Percentiles rank a stretch among this genome's conserved stretches.
Conservation (phyloP, 202 grass and related monocot species). For the Digitaria exilis region DNA sequence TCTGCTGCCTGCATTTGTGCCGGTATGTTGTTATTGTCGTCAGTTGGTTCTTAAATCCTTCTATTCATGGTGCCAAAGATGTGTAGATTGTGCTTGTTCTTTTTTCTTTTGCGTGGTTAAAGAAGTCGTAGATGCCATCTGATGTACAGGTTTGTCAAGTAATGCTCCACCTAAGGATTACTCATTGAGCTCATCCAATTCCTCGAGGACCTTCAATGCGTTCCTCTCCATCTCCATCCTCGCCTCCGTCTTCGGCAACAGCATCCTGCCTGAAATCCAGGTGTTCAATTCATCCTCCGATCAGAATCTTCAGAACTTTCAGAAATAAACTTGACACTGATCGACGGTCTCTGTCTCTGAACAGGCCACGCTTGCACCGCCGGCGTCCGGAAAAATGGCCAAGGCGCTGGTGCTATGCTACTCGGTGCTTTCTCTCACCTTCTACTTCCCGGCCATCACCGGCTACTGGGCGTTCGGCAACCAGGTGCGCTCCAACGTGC, state of each 20-base stretch:
- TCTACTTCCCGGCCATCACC: slow-evolving; percentile 69
- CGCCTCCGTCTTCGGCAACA: slow-evolving; percentile 79
- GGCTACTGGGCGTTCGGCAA: slow-evolving; percentile 84
- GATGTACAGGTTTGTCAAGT: slow-evolving; percentile 40
- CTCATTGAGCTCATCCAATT: slow-evolving; percentile 64
- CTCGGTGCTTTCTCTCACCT: slow-evolving; percentile 54
- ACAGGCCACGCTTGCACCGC: slow-evolving; percentile 80
- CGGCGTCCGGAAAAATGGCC: slow-evolving; percentile 78
- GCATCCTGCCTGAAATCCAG: slow-evolving; percentile 94
- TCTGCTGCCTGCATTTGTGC: slow-evolving; percentile 64
- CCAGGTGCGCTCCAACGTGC: slow-evolving; percentile 58
- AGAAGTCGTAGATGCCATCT: not conserved
- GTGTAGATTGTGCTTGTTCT: too few relatives aligned
- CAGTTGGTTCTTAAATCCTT: not conserved
- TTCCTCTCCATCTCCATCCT: slow-evolving; percentile 89
- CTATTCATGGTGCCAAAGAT: too few relatives aligned
- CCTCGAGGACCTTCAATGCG: slow-evolving; percentile 48
- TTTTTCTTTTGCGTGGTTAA: not conserved
- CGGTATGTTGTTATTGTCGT: slow-evolving; percentile 2
- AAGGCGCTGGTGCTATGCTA: slow-evolving; percentile 75
- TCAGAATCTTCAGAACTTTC: not conserved
- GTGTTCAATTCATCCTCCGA: not conserved
- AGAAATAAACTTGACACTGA: not conserved
- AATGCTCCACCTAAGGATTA: slow-evolving; percentile 67
- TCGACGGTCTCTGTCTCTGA: too few relatives aligned